Evolutionary conservation across 1,284 basidiomycete species (phyloP).

Genomic region (Rhodotorula sp.): DNA sequence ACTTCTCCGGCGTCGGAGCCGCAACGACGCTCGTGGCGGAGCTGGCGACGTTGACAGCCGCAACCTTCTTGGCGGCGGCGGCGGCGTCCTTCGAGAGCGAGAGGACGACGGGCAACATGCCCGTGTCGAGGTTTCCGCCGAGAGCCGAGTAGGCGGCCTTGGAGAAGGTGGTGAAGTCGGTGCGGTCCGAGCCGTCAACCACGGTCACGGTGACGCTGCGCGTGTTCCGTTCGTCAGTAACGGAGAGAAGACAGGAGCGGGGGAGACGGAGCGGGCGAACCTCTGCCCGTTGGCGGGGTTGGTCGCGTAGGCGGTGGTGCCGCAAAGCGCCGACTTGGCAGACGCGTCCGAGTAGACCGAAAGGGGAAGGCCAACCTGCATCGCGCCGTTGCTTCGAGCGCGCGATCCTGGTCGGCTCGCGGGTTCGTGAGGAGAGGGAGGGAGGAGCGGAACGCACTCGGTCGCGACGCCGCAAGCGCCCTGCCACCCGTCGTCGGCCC

Average conservation of each 20-base stretch:
- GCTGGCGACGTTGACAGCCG: neutral
- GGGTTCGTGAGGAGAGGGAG: too few species aligned
- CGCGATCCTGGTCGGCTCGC: too few species aligned
- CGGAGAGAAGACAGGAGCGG: neutral
- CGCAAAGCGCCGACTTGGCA: conserved; percentile 23
- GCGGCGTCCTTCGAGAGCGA: conserved; percentile 1
- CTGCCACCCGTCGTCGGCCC: conserved; percentile 23
- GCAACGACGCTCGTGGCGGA: neutral
- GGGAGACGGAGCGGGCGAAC: neutral
- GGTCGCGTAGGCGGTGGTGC: conserved; percentile 8
- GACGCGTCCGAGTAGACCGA: conserved; percentile 18
- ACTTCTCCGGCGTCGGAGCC: neutral
- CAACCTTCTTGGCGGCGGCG: neutral
- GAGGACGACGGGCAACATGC: conserved; percentile 16
- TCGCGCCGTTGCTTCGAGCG: neutral
- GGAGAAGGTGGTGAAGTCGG: conserved; percentile 16
- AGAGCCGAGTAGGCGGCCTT: conserved; percentile 17
- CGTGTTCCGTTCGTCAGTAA: neutral
- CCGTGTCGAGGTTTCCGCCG: conserved; percentile 10
- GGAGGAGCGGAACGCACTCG: neutral
- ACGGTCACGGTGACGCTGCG: conserved; percentile 13
- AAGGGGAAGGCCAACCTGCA: conserved; percentile 25
- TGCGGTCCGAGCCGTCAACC: conserved; percentile 20
- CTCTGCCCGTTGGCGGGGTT: conserved; percentile 19
- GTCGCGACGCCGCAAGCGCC: conserved; percentile 23